These are phyloP conservation scores for Candida berthetii DNA, from an alignment of 805 yeast species.

Conservation along the genomic window DNA sequence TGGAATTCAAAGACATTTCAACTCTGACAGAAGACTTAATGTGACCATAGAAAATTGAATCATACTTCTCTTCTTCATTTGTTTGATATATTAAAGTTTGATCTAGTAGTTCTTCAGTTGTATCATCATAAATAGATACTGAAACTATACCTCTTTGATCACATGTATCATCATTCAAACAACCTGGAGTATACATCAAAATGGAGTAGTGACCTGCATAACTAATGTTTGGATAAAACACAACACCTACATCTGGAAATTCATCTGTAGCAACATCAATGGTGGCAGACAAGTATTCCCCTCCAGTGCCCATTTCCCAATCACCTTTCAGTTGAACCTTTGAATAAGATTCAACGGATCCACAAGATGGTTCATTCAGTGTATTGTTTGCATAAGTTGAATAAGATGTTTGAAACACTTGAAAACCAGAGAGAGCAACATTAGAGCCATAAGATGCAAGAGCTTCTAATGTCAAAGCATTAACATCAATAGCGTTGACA, in stretches of 20 bases:
- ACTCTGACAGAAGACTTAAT: conserved; percentile 44
- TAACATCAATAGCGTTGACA: conserved; percentile 57
- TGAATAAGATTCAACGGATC: conserved; percentile 13
- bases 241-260: conserved; percentile 30
- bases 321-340: conserved; percentile 21
- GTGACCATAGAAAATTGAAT: conserved; percentile 66
- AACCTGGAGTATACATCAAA: conserved; percentile 82
- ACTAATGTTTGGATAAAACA: conserved; percentile 62
- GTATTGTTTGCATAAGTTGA: conserved; percentile 70
- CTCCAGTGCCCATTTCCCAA: conserved; percentile 24
- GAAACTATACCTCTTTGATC: conserved; percentile 67
- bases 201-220: conserved; percentile 73
- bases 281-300: conserved; percentile 27
- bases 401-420: conserved; percentile 51
- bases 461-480: conserved; percentile 56
- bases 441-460: conserved; percentile 61
- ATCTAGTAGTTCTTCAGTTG: conserved; percentile 28
- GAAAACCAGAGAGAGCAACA: conserved; percentile 69
- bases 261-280: conserved; percentile 26
- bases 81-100: conserved; percentile 64
- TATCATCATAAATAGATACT: conserved; percentile 53
- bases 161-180: conserved; percentile 65
- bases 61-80: conserved; percentile 76
- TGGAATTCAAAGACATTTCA: conserved; percentile 29
- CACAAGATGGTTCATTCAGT: conserved; percentile 64